These are phyloP conservation scores for Cryomyces antarcticus DNA, from an alignment of 495 filamentous ascomycete species.

Conservation along the genomic window DNA sequence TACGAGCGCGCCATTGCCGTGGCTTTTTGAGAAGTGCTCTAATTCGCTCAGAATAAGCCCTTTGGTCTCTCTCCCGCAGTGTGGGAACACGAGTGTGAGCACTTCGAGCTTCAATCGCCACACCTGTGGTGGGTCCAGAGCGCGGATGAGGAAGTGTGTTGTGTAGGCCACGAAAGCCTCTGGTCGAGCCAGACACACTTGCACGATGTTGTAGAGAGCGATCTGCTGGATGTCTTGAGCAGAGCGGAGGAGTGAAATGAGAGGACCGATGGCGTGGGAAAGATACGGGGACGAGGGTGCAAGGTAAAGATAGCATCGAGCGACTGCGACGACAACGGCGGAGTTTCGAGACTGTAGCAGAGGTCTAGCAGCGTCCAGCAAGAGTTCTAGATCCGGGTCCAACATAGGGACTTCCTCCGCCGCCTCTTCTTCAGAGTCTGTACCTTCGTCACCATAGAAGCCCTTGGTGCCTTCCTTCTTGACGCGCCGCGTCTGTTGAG, in stretches of 20 bases:
- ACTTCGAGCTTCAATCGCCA: slow-evolving; percentile 84
- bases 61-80: slow-evolving; percentile 53
- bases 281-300: slow-evolving; percentile 51
- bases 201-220: slow-evolving; percentile 82
- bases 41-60: slow-evolving; percentile 77
- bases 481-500: slow-evolving; percentile 35
- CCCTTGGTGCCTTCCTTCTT: slow-evolving; percentile 31
- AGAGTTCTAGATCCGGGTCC: slow-evolving; percentile 66
- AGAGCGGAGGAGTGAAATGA: slow-evolving; percentile 66
- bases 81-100: slow-evolving; percentile 72
- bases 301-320: slow-evolving; percentile 65
- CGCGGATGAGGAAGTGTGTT: slow-evolving; percentile 68
- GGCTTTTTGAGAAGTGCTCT: slow-evolving; percentile 68
- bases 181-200: slow-evolving; percentile 54
- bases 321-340: slow-evolving; percentile 74
- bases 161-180: slow-evolving; percentile 63
- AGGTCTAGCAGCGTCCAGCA: slow-evolving; percentile 59
- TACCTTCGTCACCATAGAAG: slow-evolving; percentile 55
- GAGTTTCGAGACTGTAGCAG: slow-evolving; percentile 86
- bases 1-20: slow-evolving; percentile 49
- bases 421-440: slow-evolving; percentile 12
- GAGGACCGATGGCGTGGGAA: slow-evolving; percentile 49
- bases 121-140: slow-evolving; percentile 61
- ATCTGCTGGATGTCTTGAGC: slow-evolving; percentile 74
- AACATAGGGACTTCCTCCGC: slow-evolving; percentile 28